Base-by-base conservation (phyloP, 495 filamentous ascomycete genomes). In the Stereocaulon alpinum region DNA sequence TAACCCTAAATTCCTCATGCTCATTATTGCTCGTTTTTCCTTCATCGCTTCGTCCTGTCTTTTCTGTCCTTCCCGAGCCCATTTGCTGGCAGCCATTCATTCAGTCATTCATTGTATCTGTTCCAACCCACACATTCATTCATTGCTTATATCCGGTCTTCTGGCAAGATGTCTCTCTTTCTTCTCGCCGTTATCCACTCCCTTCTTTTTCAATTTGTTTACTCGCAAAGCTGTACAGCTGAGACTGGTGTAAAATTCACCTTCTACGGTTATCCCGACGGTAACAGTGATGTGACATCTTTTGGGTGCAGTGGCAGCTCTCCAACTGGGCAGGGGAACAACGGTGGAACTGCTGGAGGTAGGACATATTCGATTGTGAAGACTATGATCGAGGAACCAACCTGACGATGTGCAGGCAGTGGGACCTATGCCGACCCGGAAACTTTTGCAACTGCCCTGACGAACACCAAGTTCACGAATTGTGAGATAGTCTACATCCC, bases 401-500 rank as follows among this genome's bases (percentile, higher is more conserved):
- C 5, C 40, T 14, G n/a, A 42, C 22, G 6, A 20, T 14, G 2
- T 10, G n/a, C 40, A 68, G 74, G 74, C 20, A 68, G 63, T 14
- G 76, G 76, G 12, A 74, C 74, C 2, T 77, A 69, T 58, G 58
- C 53, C 48, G 68, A 77, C 64, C 76, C 75, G 4, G 43, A 77
- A 32, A 77, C 75, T 11, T 75, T 77, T 50, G 76, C 75, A 20
- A 69, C 71, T 4, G 71, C 70, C 32, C 48, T 63, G 12, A 69
- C 69, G 47, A 72, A 74, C 51, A 44, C 48, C 32, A 41, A 34
- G 18, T 75, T 76, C 59, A 61, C 63, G 0, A 48, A 64, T 27
- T 79, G 76, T 63, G 76, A 79, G 52, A 70, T 76, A 49, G 64
- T 79, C 60, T 79, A 77, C 52, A 51, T 67, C 2, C 73, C 73